A percentile compares a stretch with the other conserved stretches of the same genome.
phyloP scores from a whole-genome alignment of 345 rosid species.

The Bruguiera gymnorhiza region DNA sequence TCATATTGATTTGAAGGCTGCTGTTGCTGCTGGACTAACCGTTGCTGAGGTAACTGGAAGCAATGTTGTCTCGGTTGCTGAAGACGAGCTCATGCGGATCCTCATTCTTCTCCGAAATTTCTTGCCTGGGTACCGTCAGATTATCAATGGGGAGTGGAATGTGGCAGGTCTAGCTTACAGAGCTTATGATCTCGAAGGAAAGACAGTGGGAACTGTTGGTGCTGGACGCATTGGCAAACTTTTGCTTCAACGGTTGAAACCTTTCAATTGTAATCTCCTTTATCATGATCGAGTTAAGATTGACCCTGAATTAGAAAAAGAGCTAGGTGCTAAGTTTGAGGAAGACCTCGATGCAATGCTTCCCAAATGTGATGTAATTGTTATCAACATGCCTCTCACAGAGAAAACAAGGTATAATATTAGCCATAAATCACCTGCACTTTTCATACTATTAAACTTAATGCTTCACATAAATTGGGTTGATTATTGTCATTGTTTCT shows the following conservation, averaged over 20 bases:
- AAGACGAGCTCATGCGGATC: conserved; percentile 95
- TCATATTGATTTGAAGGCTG: conserved; percentile 83
- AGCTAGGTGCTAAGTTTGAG: conserved; percentile 68
- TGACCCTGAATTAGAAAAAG: conserved; percentile 64
- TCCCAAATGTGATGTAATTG: conserved; percentile 78
- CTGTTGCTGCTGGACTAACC: conserved; percentile 82
- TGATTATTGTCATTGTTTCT: conserved; percentile 4
- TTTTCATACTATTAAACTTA: neutral
- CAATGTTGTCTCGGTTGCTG: conserved; percentile 89
- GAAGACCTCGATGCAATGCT: conserved; percentile 82
- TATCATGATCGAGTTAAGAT: conserved; percentile 81
- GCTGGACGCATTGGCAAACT: conserved; percentile 88
- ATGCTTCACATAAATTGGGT: neutral
- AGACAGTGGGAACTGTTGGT: conserved; percentile 90
- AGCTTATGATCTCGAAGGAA: conserved; percentile 95
- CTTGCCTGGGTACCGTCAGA: conserved; percentile 83
- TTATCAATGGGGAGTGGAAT: conserved; percentile 85
- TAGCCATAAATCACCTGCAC: no score
- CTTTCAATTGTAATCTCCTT: conserved; percentile 83
- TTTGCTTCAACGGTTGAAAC: conserved; percentile 81
- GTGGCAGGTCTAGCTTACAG: conserved; percentile 80
- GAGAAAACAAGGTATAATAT: conserved; percentile 66
- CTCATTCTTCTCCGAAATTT: conserved; percentile 84
- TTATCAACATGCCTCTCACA: conserved; percentile 81
- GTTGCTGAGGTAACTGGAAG: conserved; percentile 96